Evolutionary conservation across 768 basidiomycete species (phyloP), one percentile per base, ranked within the genome.

Genomic region (Suillus clintonianus): DNA sequence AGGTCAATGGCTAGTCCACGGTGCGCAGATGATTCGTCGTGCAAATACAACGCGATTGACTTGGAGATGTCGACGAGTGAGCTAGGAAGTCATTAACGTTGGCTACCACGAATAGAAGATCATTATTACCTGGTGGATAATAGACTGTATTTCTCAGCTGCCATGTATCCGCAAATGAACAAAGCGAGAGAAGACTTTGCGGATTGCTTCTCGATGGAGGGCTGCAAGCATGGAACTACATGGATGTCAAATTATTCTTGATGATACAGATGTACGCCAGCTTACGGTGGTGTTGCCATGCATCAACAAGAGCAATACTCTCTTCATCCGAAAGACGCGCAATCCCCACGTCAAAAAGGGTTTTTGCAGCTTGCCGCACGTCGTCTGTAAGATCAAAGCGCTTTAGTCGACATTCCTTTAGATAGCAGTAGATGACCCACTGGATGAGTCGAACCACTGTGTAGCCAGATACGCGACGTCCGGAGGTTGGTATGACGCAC

Each of bases 1-100:
- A 98, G 81, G 70, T 99, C 97, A 66, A 97, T 89, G 0, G 92
- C 94, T 14, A 95, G 80, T 4, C 86, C 80, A 8, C 89, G 81
- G 72, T 92, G 85, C 1, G 80, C 80, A 0, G 88, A 87, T 8
- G 82, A 78, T 56, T 90, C 88, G 63, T 93, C 89, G 60, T 93
- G 84, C 14, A 99, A 81, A 69, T 90, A 95, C 10, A 89, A 68
- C 0, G 84, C 81, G 61, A 98, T 85, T 0, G 95, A 97, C 70
- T 89, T 90, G 1, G 96, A 89, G 59, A 95, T 88, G 66, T 96
- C 91, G 27, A 86, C 89, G 22, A 99, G 82, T 1, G 88, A 82
- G 62, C 95, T 97, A 67, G 7, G 48, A 54, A 48, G 34, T 13
- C 56, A 62, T 63, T 59, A 56, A 64, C 62, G 15, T 34, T 36